Evolutionary conservation across 1,284 basidiomycete species (phyloP).

Genomic region (Naganishia liquefaciens): DNA sequence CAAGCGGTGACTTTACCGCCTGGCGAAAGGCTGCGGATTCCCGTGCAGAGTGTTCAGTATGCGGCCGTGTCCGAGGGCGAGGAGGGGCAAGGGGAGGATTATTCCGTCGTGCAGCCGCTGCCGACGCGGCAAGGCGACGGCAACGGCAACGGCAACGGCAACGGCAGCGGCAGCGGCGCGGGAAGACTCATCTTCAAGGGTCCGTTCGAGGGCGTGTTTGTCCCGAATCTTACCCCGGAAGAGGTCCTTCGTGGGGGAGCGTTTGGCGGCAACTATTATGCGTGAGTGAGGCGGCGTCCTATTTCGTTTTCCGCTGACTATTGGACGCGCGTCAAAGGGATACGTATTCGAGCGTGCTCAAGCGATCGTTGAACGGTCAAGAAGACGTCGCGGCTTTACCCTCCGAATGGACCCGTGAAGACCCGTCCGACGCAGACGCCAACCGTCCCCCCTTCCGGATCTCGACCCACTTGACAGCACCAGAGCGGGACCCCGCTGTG

Average conservation of each 20-base stretch:
- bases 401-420: constrained; percentile 34
- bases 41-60: constrained; percentile 8
- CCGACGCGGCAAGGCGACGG: constrained; percentile 46
- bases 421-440: constrained; percentile 33
- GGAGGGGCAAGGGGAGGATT: constrained; percentile 26
- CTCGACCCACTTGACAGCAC: constrained; percentile 38
- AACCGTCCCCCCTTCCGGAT: constrained; percentile 7
- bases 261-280: constrained; percentile 56
- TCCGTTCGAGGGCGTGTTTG: constrained; percentile 50
- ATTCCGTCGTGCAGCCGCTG: constrained; percentile 30
- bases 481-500: constrained; percentile 44
- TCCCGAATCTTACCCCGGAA: constrained; percentile 56
- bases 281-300: constrained; percentile 38
- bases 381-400: constrained; percentile 34
- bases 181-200: constrained; percentile 51
- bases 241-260: constrained; percentile 56
- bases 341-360: constrained; percentile 42
- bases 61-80: constrained; percentile 28
- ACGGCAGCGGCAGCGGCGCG: too few relatives aligned
- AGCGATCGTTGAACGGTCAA: constrained; percentile 34
- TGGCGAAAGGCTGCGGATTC: constrained; percentile 28
- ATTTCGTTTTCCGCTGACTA: not conserved
- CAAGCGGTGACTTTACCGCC: constrained; percentile 24
- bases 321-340: constrained; percentile 35
- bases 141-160: too few relatives aligned